These are phyloP conservation scores for Coemansia sp. DNA, from an alignment of 192 early-diverging fungal genomes.

Conservation along the genomic window DNA sequence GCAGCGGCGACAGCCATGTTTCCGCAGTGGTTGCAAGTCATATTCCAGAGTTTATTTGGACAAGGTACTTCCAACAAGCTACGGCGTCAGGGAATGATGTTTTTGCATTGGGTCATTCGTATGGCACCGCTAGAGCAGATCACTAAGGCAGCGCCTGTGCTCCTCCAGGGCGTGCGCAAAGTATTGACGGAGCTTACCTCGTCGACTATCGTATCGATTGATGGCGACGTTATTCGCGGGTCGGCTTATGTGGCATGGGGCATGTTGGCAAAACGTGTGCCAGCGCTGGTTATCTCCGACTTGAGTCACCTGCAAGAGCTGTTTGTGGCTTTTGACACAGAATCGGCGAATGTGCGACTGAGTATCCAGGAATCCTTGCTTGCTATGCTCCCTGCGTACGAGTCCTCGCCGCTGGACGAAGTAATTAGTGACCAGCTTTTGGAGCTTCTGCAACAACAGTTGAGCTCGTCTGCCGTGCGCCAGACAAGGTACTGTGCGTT, in stretches of 20 bases:
- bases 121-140: constrained; percentile 64
- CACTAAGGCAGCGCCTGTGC: constrained; percentile 63
- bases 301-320: constrained; percentile 63
- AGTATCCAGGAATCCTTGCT: constrained; percentile 84
- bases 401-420: constrained; percentile 18
- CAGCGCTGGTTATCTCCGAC: constrained; percentile 66
- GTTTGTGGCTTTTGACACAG: constrained; percentile 65
- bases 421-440: constrained; percentile 38
- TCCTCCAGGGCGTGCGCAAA: constrained; percentile 73
- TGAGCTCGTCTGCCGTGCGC: constrained; percentile 44
- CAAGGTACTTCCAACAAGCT: constrained; percentile 63
- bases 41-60: constrained; percentile 83
- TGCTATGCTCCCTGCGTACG: constrained; percentile 72
- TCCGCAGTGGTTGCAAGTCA: constrained; percentile 69
- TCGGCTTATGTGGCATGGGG: constrained; percentile 87
- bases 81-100: constrained; percentile 73
- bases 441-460: constrained; percentile 58
- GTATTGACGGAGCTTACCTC: constrained; percentile 14
- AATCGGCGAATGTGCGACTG: constrained; percentile 63
- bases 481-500: constrained; percentile 65
- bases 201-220: constrained; percentile 24
- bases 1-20: constrained; percentile 67
- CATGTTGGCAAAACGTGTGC: constrained; percentile 72
- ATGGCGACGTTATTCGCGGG: constrained; percentile 71
- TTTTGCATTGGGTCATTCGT: constrained; percentile 86